Evolutionary conservation across 176 grass and related monocot genomes (phyloP).

Genomic region (Elaeis guineensis): DNA sequence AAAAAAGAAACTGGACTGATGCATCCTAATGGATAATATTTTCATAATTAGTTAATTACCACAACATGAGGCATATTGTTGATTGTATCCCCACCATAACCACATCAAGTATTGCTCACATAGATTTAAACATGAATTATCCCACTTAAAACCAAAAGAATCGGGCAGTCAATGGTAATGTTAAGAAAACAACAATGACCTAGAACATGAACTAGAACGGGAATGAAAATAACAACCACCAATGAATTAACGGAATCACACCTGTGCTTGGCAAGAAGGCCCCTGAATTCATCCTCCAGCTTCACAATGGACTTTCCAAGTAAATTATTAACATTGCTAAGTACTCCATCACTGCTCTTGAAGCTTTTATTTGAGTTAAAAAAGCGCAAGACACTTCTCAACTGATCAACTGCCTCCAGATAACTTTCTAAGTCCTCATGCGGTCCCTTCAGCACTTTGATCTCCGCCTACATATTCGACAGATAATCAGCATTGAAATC

Average conservation of each 20-base stretch:
- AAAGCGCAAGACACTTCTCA: slow-evolving; percentile 69
- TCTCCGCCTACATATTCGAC: slow-evolving; percentile 42
- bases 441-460: slow-evolving; percentile 68
- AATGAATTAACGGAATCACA: slow-evolving; percentile 11
- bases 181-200: no score
- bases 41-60: no score
- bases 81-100: no score
- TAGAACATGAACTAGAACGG: no score
- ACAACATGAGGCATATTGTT: no score
- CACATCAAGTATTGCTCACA: no score
- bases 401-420: slow-evolving; percentile 63
- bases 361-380: slow-evolving; percentile 92
- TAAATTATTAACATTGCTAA: slow-evolving; percentile 56
- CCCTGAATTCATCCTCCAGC: slow-evolving; percentile 83
- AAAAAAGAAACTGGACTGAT: no score
- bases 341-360: slow-evolving; percentile 71
- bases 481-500: no score
- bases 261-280: slow-evolving; percentile 57
- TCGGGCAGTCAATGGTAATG: no score
- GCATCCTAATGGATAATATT: no score
- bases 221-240: not conserved
- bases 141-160: no score
- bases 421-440: slow-evolving; percentile 74
- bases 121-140: no score
- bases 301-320: slow-evolving; percentile 66